phyloP scores from a whole-genome alignment of 106 monocot genomes.

The Dendrobium officinale region DNA sequence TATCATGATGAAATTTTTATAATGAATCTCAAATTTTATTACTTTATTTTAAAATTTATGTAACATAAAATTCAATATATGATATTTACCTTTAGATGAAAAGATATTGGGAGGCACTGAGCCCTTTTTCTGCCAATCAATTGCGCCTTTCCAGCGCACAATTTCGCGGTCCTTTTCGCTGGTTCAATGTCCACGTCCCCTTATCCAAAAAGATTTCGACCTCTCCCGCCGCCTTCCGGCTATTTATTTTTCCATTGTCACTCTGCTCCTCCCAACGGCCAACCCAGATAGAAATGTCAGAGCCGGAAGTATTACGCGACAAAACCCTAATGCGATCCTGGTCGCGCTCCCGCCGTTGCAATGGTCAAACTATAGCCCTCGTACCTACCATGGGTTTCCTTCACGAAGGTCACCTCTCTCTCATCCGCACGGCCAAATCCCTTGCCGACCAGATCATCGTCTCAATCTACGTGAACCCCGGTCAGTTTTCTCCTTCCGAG shows the following conservation, averaged over 20 bases:
- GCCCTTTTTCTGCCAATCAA: too few species aligned
- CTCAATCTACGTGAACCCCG: slow-evolving; percentile 95
- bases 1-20: too few species aligned
- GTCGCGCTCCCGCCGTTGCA: slow-evolving; percentile 37
- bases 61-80: too few species aligned
- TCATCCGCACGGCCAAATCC: slow-evolving; percentile 39
- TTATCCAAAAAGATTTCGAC: neutral
- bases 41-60: too few species aligned
- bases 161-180: too few species aligned
- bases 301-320: slow-evolving; percentile 40
- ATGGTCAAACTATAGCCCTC: slow-evolving; percentile 48
- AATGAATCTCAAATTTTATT: too few species aligned
- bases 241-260: neutral
- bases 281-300: neutral
- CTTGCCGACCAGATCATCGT: slow-evolving; percentile 58
- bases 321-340: slow-evolving; percentile 64
- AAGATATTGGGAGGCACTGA: too few species aligned
- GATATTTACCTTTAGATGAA: too few species aligned
- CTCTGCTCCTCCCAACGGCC: neutral
- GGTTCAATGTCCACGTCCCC: too few species aligned
- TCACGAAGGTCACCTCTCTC: slow-evolving; percentile 85
- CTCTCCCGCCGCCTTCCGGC: neutral
- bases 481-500: slow-evolving; percentile 89
- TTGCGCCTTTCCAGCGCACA: too few species aligned
- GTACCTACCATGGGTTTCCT: slow-evolving; percentile 99